Conservation (phyloP, 2,329 filamentous ascomycete species). For the Alternaria angustiovoidea region DNA sequence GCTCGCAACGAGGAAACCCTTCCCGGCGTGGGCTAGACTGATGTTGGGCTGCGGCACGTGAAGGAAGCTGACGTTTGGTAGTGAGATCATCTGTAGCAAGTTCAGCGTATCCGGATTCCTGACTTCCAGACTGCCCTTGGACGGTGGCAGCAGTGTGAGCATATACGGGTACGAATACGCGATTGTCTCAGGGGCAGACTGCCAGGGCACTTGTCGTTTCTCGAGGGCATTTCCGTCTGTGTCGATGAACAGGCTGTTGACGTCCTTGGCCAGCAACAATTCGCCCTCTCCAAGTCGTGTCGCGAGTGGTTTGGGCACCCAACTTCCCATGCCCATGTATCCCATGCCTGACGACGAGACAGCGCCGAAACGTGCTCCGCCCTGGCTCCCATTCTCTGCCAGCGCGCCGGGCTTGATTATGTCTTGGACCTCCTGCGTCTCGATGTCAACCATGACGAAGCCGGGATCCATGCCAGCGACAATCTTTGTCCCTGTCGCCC, state of each 20-base stretch:
- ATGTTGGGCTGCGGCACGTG: constrained; percentile 93
- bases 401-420: constrained; percentile 79
- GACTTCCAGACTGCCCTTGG: constrained; percentile 87
- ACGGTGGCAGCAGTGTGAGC: constrained; percentile 80
- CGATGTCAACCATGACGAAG: constrained; percentile 87
- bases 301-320: constrained; percentile 88
- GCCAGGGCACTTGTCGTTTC: constrained; percentile 92
- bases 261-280: constrained; percentile 94
- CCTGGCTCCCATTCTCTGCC: constrained; percentile 69
- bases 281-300: constrained; percentile 83
- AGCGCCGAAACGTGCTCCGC: constrained; percentile 79
- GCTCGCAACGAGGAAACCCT: constrained; percentile 92
- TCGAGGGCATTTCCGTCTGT: constrained; percentile 81
- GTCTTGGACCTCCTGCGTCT: constrained; percentile 76
- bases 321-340: constrained; percentile 93
- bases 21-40: constrained; percentile 93
- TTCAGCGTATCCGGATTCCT: constrained; percentile 91
- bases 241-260: constrained; percentile 92
- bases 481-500: constrained; percentile 86
- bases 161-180: constrained; percentile 98
- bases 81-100: constrained; percentile 82
- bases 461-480: constrained; percentile 91
- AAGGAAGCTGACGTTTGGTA: constrained; percentile 83
- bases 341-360: constrained; percentile 89
- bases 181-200: constrained; percentile 83